Evolutionary conservation across 2,329 filamentous ascomycete species (phyloP).

Genomic region (Aureobasidium sp.): DNA sequence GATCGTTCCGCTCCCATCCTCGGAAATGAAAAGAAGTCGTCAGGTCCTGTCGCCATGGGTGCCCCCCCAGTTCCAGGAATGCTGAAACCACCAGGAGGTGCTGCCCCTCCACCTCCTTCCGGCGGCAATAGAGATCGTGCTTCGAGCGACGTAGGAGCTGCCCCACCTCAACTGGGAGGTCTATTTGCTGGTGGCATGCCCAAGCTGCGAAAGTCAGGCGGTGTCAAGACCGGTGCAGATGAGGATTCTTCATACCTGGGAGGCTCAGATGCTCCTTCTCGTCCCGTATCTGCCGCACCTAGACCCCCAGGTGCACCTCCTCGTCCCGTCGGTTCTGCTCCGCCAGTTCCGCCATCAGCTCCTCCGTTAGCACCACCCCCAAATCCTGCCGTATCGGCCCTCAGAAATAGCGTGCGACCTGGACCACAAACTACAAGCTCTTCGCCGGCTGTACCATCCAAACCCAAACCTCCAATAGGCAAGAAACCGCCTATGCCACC

Average conservation of each 20-base stretch:
- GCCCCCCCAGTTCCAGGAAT: constrained; percentile 74
- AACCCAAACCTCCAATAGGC: constrained; percentile 65
- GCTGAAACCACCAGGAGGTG: constrained; percentile 51
- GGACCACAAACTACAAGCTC: constrained; percentile 55
- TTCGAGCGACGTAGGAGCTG: constrained; percentile 68
- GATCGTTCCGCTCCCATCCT: constrained; percentile 80
- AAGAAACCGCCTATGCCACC: constrained; percentile 63
- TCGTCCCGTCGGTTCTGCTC: constrained; percentile 40
- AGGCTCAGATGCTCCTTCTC: constrained; percentile 59
- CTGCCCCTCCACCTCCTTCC: constrained; percentile 59
- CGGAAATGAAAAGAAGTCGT: constrained; percentile 48
- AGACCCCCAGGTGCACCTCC: constrained; percentile 29
- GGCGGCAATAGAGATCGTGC: constrained; percentile 62
- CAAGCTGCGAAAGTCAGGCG: constrained; percentile 81
- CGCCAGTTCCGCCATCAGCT: constrained; percentile 41
- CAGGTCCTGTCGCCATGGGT: constrained; percentile 58
- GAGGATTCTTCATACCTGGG: constrained; percentile 68
- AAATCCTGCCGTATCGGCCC: constrained; percentile 49
- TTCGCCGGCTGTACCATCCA: constrained; percentile 43
- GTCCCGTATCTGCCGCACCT: constrained; percentile 27
- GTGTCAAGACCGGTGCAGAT: constrained; percentile 52
- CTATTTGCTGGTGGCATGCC: constrained; percentile 93
- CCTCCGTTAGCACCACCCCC: constrained; percentile 49
- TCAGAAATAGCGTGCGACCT: constrained; percentile 45
- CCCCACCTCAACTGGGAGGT: constrained; percentile 75